Percentiles rank a stretch among this genome's conserved stretches.
Conservation (phyloP, 768 basidiomycete species). For the Myochromella boudieri region DNA sequence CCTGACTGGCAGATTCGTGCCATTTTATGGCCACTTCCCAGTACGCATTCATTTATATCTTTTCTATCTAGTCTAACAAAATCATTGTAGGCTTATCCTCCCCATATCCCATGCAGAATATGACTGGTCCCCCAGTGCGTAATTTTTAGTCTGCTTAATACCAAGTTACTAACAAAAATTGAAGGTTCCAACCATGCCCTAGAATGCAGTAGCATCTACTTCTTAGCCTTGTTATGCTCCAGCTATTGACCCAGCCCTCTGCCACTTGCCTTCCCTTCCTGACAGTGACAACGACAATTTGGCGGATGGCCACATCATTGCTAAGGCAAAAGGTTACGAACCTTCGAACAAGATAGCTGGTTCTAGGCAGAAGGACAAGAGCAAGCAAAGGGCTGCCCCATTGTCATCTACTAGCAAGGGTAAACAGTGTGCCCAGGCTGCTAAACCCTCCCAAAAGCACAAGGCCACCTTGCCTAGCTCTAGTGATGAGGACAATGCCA, state of each 20-base stretch:
- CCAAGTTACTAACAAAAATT: not conserved
- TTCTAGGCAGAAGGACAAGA: too few relatives aligned
- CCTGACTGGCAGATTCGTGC: too few relatives aligned
- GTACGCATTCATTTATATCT: too few relatives aligned
- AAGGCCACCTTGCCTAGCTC: not conserved
- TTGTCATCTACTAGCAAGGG: too few relatives aligned
- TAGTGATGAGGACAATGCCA: slow-evolving; percentile 5
- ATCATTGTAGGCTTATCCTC: too few relatives aligned
- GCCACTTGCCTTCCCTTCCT: not conserved
- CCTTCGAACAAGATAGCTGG: not conserved
- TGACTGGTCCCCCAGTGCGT: too few relatives aligned
- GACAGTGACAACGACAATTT: slow-evolving; percentile 1
- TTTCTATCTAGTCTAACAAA: too few relatives aligned
- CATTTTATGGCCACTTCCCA: too few relatives aligned
- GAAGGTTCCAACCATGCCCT: not conserved
- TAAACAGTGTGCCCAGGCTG: not conserved
- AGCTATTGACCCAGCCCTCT: not conserved
- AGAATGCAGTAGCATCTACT: not conserved
- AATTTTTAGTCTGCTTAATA: not conserved
- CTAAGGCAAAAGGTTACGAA: slow-evolving; percentile 4
- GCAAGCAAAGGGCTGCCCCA: slow-evolving; percentile 3
- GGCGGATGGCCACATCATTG: slow-evolving; percentile 5
- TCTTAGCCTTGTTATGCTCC: not conserved
- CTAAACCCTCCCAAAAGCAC: not conserved
- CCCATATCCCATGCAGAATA: too few relatives aligned